Percentiles rank a stretch among this genome's conserved stretches.
Conservation (phyloP, 352 stramenopile species). For the Pythium sp. region DNA sequence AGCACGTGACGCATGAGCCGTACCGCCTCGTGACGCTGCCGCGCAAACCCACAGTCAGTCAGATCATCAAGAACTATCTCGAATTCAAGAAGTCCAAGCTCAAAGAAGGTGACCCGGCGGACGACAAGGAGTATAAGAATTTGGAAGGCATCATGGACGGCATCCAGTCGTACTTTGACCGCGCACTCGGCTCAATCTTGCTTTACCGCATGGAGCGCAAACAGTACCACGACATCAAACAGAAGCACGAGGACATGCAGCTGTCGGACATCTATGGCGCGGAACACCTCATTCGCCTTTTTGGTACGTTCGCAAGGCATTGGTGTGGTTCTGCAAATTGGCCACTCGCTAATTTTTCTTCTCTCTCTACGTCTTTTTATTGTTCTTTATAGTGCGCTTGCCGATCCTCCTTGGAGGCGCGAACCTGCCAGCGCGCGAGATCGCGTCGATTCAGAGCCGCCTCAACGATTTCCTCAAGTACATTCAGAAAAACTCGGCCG, state of each 20-base stretch:
- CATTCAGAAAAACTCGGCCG: slow-evolving; percentile 72
- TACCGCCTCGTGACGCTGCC: slow-evolving; percentile 81
- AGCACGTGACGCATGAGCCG: slow-evolving; percentile 75
- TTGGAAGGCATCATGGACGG: slow-evolving; percentile 81
- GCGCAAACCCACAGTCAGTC: slow-evolving; percentile 63
- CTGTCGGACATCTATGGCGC: slow-evolving; percentile 91
- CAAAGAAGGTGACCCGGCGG: slow-evolving; percentile 39
- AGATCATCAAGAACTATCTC: slow-evolving; percentile 83
- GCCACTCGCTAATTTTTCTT: not conserved
- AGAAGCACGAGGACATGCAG: slow-evolving; percentile 49
- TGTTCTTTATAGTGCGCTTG: slow-evolving; percentile 54
- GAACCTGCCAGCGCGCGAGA: slow-evolving; percentile 53
- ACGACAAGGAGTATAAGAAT: slow-evolving; percentile 83
- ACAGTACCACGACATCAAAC: slow-evolving; percentile 84
- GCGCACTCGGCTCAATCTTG: slow-evolving; percentile 85
- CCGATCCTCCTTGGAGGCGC: slow-evolving; percentile 67
- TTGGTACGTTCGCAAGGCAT: slow-evolving; percentile 45
- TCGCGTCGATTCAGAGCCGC: slow-evolving; percentile 62
- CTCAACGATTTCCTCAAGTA: slow-evolving; percentile 86
- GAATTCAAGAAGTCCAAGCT: slow-evolving; percentile 74
- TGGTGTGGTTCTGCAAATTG: not conserved
- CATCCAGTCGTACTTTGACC: slow-evolving; percentile 89
- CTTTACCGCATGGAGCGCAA: slow-evolving; percentile 89
- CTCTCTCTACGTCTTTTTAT: not conserved
- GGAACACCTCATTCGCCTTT: slow-evolving; percentile 89